phyloP scores from a whole-genome alignment of 805 yeast genomes.

The Ogataea chonburiensis region DNA sequence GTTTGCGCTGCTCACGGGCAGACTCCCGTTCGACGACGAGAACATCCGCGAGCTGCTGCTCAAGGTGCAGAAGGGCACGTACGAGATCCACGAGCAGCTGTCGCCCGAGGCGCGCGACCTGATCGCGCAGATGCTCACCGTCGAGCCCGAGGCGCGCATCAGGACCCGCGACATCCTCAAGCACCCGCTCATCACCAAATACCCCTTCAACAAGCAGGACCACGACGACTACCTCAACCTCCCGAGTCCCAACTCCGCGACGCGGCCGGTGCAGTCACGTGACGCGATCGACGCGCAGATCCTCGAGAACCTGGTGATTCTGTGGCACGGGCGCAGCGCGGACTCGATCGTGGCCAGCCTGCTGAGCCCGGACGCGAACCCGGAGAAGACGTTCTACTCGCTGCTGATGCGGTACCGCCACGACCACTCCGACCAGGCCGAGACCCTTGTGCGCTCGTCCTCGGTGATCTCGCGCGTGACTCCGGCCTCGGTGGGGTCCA shows the following conservation, averaged over 20 bases:
- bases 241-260: slow-evolving; percentile 56
- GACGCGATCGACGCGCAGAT: slow-evolving; percentile 52
- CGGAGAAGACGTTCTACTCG: slow-evolving; percentile 40
- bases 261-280: slow-evolving; percentile 46
- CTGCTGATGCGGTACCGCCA: slow-evolving; percentile 37
- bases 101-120: slow-evolving; percentile 86
- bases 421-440: slow-evolving; percentile 29
- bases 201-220: slow-evolving; percentile 48
- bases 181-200: slow-evolving; percentile 82
- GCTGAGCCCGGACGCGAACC: slow-evolving; percentile 29
- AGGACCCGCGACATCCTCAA: slow-evolving; percentile 69
- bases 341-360: slow-evolving; percentile 33
- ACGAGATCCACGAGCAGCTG: slow-evolving; percentile 75
- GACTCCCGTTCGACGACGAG: slow-evolving; percentile 95
- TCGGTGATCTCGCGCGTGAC: slow-evolving; percentile 33
- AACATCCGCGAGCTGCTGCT: slow-evolving; percentile 81
- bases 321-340: slow-evolving; percentile 56
- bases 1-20: slow-evolving; percentile 91
- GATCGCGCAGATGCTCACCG: slow-evolving; percentile 74
- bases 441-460: slow-evolving; percentile 29
- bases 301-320: slow-evolving; percentile 51
- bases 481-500: slow-evolving; percentile 27
- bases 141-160: slow-evolving; percentile 79
- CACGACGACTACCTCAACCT: slow-evolving; percentile 36
- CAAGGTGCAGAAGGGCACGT: slow-evolving; percentile 90